phyloP scores from a whole-genome alignment of 1,284 basidiomycete species.

The Sanghuangporus sanghuang region DNA sequence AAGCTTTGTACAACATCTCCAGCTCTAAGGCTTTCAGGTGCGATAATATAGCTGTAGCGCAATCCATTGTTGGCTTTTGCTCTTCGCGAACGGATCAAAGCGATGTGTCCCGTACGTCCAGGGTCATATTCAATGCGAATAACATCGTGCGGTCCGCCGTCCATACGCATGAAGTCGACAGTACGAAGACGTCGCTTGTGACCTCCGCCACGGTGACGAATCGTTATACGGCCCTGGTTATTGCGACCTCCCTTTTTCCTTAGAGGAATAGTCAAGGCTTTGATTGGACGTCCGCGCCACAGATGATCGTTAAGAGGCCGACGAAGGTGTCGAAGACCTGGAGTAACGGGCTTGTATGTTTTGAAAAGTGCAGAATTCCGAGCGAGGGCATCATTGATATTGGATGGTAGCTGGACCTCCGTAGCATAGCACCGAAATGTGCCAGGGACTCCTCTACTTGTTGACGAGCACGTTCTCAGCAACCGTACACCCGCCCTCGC shows the following conservation, averaged over 20 bases:
- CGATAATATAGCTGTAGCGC: slow-evolving; percentile 84
- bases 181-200: slow-evolving; percentile 84
- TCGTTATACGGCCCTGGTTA: slow-evolving; percentile 80
- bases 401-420: slow-evolving; percentile 26
- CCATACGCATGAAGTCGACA: slow-evolving; percentile 81
- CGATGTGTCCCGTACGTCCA: slow-evolving; percentile 90
- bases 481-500: slow-evolving; percentile 15
- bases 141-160: slow-evolving; percentile 81
- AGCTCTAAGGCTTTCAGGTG: slow-evolving; percentile 83
- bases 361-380: slow-evolving; percentile 64
- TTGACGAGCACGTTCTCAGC: slow-evolving; percentile 8
- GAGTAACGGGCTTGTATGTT: slow-evolving; percentile 86
- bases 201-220: slow-evolving; percentile 87
- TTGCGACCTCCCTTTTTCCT: slow-evolving; percentile 89
- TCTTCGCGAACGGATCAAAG: slow-evolving; percentile 68
- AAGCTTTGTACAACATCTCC: slow-evolving; percentile 91
- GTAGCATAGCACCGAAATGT: slow-evolving; percentile 28
- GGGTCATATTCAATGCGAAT: slow-evolving; percentile 97
- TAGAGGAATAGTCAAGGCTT: slow-evolving; percentile 79
- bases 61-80: slow-evolving; percentile 39
- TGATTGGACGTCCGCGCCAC: slow-evolving; percentile 78
- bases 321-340: slow-evolving; percentile 83
- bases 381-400: slow-evolving; percentile 32
- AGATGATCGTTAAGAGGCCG: slow-evolving; percentile 80
- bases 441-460: not conserved